phyloP scores from a whole-genome alignment of 495 filamentous ascomycete species.

The Chaetomium cochliodes region DNA sequence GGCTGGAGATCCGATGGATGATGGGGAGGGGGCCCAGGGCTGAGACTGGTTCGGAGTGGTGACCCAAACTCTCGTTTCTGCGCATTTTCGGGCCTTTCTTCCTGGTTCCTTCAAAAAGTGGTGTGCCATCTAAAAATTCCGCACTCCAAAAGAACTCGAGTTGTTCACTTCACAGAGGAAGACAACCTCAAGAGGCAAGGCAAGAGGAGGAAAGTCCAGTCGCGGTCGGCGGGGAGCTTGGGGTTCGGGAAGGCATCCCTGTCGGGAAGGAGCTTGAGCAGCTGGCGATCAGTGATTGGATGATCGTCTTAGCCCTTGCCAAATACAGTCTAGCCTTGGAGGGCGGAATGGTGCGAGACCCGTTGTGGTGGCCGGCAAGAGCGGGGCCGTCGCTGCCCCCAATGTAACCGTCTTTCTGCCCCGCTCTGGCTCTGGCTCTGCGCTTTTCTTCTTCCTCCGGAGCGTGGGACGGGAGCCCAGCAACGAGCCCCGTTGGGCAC shows the following conservation, averaged over 20 bases:
- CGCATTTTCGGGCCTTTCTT: constrained; percentile 16
- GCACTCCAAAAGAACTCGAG: neutral
- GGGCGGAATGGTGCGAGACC: constrained; percentile 21
- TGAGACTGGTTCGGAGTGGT: no score
- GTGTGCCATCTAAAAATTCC: neutral
- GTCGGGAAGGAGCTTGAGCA: constrained; percentile 13
- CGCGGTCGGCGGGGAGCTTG: constrained; percentile 1
- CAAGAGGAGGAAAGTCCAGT: neutral
- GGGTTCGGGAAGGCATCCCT: constrained; percentile 16
- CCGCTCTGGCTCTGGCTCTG: no score
- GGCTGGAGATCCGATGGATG: constrained; percentile 4
- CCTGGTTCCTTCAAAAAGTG: neutral
- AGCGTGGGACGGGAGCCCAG: no score
- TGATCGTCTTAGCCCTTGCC: constrained; percentile 8
- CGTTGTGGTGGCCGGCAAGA: constrained; percentile 10
- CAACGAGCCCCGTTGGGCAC: neutral
- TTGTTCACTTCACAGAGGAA: neutral
- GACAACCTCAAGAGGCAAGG: no score
- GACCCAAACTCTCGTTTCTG: neutral
- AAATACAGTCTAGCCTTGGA: constrained; percentile 21
- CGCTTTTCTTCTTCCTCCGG: neutral
- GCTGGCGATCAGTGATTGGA: constrained; percentile 25
- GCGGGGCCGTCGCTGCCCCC: constrained; percentile 9
- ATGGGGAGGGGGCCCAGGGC: neutral
- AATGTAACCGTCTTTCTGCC: constrained; percentile 4